Percentiles rank a stretch among this genome's conserved stretches.
Evolutionary conservation across 2,329 filamentous ascomycete genomes (phyloP).

Genomic region (Tolypocladium inflatum): DNA sequence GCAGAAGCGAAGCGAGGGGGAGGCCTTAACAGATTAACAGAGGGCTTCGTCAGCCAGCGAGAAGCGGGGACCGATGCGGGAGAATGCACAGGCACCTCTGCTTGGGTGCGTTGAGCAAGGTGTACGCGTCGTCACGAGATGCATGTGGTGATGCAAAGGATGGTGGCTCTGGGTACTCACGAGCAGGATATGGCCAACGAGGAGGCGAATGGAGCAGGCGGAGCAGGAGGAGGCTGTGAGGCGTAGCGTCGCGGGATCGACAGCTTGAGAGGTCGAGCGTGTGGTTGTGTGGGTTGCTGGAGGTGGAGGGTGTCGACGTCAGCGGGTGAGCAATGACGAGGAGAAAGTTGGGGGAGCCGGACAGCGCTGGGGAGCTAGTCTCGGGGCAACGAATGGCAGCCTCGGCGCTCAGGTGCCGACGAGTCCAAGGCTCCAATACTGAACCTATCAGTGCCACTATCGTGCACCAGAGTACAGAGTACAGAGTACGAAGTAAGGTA

Average conservation of each 20-base stretch:
- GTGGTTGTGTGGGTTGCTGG: background rate
- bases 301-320: constrained; percentile 3
- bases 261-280: background rate
- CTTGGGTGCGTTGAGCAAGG: background rate
- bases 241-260: constrained; percentile 5
- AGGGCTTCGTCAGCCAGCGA: constrained; percentile 7
- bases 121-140: background rate
- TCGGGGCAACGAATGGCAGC: background rate
- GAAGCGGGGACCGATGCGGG: constrained; percentile 6
- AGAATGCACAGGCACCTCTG: background rate
- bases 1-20: constrained; percentile 2
- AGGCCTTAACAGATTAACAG: constrained; percentile 1
- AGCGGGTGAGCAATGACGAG: background rate
- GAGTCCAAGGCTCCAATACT: too few relatives aligned
- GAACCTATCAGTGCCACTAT: background rate
- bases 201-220: background rate
- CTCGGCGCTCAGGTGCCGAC: background rate
- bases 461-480: background rate
- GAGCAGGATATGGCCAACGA: background rate
- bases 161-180: background rate
- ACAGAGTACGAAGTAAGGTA: too few relatives aligned
- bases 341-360: background rate
- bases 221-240: constrained; percentile 3
- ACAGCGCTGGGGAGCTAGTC: background rate
- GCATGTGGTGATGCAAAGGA: background rate